These are phyloP conservation scores for Naganishia sp. DNA, from an alignment of 1,284 basidiomycete species.

Conservation along the genomic window DNA sequence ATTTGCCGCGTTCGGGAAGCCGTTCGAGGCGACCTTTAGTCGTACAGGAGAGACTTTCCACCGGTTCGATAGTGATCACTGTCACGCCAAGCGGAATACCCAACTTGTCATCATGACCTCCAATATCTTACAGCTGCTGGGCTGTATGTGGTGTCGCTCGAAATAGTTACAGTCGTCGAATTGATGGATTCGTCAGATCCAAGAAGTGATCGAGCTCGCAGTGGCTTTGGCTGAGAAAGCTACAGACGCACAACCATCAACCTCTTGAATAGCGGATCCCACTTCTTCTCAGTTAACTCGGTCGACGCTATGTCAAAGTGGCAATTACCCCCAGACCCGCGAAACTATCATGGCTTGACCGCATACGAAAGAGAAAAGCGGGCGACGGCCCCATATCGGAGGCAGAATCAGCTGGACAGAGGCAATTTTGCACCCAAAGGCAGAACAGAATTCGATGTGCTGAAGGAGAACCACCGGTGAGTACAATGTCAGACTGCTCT, in stretches of 20 bases:
- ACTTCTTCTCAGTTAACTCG: too few species aligned
- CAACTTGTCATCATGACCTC: too few species aligned
- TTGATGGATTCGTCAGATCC: slow-evolving; percentile 12
- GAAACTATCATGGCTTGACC: slow-evolving; percentile 10
- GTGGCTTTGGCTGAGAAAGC: too few species aligned
- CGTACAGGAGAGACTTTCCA: too few species aligned
- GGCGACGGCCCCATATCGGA: neutral
- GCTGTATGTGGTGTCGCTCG: neutral
- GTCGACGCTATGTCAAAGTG: neutral
- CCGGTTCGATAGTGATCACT: too few species aligned
- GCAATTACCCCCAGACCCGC: neutral
- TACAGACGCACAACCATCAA: too few species aligned
- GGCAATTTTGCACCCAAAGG: slow-evolving; percentile 18
- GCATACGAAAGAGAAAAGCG: slow-evolving; percentile 29
- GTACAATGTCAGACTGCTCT: neutral
- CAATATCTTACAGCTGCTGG: too few species aligned
- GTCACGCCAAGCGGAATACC: too few species aligned
- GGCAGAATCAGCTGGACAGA: neutral
- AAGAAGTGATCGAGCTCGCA: neutral
- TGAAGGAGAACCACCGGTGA: slow-evolving; percentile 51
- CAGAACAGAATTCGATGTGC: slow-evolving; percentile 55
- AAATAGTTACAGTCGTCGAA: neutral
- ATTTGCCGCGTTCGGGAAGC: too few species aligned
- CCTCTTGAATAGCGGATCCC: too few species aligned
- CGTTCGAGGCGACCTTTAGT: too few species aligned